These are phyloP conservation scores for Dothistroma septosporum DNA, from an alignment of 2,329 filamentous ascomycete genomes.

Conservation along the genomic window DNA sequence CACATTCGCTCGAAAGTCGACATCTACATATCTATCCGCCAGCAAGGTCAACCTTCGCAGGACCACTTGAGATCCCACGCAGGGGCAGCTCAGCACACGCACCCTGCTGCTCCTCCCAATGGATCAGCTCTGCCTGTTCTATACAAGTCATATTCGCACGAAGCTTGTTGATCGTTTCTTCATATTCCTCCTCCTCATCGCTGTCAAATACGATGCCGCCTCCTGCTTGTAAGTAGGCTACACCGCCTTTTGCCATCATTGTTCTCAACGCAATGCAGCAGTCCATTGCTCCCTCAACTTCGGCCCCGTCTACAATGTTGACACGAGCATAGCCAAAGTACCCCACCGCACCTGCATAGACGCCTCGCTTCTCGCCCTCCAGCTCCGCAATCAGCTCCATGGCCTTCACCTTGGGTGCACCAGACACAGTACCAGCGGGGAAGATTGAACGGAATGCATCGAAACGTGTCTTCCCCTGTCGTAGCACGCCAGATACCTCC, in stretches of 20 bases:
- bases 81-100: neutral
- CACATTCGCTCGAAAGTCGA: neutral
- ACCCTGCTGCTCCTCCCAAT: constrained; percentile 47
- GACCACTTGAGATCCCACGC: neutral
- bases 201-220: constrained; percentile 95
- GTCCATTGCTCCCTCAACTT: constrained; percentile 83
- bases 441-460: constrained; percentile 94
- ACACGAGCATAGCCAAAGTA: constrained; percentile 84
- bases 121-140: constrained; percentile 71
- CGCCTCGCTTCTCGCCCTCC: constrained; percentile 86
- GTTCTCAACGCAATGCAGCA: constrained; percentile 79
- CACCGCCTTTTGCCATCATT: constrained; percentile 87
- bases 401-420: constrained; percentile 89
- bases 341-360: constrained; percentile 93
- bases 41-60: constrained; percentile 13
- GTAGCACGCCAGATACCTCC: constrained; percentile 86
- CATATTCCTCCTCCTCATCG: constrained; percentile 84
- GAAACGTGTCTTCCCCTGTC: constrained; percentile 79
- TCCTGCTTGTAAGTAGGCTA: constrained; percentile 83
- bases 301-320: constrained; percentile 49
- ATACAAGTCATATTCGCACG: constrained; percentile 87
- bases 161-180: constrained; percentile 96
- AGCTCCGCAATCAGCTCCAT: constrained; percentile 97
- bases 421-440: constrained; percentile 91
- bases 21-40: constrained; percentile 9